A percentile compares a stretch with the other conserved stretches of the same genome.
phyloP scores from a whole-genome alignment of 2,329 filamentous ascomycete genomes.

The Hansfordia pulvinata region DNA sequence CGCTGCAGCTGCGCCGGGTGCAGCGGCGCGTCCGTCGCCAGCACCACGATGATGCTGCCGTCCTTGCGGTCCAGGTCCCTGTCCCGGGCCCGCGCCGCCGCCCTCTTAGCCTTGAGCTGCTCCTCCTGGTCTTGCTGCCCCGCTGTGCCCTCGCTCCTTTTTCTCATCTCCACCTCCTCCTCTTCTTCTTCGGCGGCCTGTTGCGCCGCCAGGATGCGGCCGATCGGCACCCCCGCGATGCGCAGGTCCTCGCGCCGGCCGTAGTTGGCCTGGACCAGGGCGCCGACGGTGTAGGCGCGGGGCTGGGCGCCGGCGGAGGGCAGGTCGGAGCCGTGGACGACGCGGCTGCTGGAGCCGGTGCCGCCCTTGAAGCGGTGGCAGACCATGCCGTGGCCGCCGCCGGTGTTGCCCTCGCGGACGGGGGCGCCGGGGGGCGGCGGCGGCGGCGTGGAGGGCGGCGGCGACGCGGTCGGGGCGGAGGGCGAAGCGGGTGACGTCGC shows the following conservation, averaged over 20 bases:
- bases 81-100: constrained; percentile 13
- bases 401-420: constrained; percentile 48
- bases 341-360: constrained; percentile 46
- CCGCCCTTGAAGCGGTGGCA: constrained; percentile 55
- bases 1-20: constrained; percentile 41
- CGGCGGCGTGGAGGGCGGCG: constrained; percentile 35
- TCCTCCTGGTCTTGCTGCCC: constrained; percentile 9
- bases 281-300: constrained; percentile 42
- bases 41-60: constrained; percentile 45
- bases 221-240: constrained; percentile 48
- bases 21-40: constrained; percentile 49
- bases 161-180: constrained; percentile 8
- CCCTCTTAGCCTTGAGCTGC: constrained; percentile 12
- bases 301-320: constrained; percentile 14
- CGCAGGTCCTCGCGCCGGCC: constrained; percentile 40
- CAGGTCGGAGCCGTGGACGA: constrained; percentile 31
- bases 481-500: constrained; percentile 39
- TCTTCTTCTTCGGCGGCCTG: constrained; percentile 18
- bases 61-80: constrained; percentile 37
- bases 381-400: constrained; percentile 56
- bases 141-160: too few relatives aligned
- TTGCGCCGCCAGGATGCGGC: constrained; percentile 35
- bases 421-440: constrained; percentile 30
- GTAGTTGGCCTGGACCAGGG: constrained; percentile 54
- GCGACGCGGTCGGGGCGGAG: constrained; percentile 40